phyloP scores from a whole-genome alignment of 1,284 basidiomycete species.

The Xerocomus minutiporus region DNA sequence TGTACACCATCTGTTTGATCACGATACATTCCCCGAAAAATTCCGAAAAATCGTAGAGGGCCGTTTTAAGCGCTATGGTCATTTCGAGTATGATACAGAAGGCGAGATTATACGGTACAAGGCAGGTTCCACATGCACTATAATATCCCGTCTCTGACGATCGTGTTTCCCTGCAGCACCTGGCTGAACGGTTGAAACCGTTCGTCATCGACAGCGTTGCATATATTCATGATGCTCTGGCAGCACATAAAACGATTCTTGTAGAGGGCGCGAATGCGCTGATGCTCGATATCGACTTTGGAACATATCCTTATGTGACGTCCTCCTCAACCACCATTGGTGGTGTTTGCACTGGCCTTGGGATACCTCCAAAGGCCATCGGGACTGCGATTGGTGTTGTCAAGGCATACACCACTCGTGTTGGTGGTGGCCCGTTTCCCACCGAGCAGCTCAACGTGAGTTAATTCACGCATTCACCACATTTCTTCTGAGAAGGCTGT shows the following conservation, averaged over 20 bases:
- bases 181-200: constrained; percentile 84
- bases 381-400: constrained; percentile 88
- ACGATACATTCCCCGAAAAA: constrained; percentile 81
- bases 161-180: constrained; percentile 43
- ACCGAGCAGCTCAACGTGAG: constrained; percentile 88
- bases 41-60: constrained; percentile 97
- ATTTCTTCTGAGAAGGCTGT: background rate
- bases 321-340: constrained; percentile 91
- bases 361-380: constrained; percentile 86
- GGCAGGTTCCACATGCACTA: constrained; percentile 37
- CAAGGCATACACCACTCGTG: constrained; percentile 97
- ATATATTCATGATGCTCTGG: constrained; percentile 81
- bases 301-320: constrained; percentile 97
- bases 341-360: constrained; percentile 94
- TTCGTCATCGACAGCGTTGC: constrained; percentile 86
- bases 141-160: background rate
- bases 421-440: constrained; percentile 96
- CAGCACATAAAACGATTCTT: constrained; percentile 74
- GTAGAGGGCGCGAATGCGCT: constrained; percentile 98
- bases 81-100: constrained; percentile 98
- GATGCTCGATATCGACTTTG: constrained; percentile 98
- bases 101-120: constrained; percentile 92
- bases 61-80: constrained; percentile 95
- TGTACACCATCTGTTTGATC: constrained; percentile 94
- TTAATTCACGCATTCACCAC: constrained; percentile 8